phyloP scores from a whole-genome alignment of 2,329 filamentous ascomycete genomes.

The Lasiodiplodia citricola region DNA sequence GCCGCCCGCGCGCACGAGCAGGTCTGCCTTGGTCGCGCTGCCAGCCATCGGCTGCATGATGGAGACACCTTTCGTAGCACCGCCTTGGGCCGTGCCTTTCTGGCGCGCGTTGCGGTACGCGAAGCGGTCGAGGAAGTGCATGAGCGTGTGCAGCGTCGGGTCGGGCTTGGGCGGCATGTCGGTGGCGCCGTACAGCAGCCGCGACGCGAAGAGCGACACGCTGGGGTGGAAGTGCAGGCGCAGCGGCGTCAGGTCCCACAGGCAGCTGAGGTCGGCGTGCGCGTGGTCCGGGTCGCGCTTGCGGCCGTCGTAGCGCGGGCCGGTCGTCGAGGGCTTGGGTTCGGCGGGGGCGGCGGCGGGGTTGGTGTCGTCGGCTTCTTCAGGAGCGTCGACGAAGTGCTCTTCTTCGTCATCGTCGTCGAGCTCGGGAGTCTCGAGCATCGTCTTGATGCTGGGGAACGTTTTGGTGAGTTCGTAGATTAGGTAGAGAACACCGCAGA shows the following conservation, averaged over 20 bases:
- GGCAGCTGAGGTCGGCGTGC: slow-evolving; percentile 88
- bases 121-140: slow-evolving; percentile 96
- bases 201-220: slow-evolving; percentile 79
- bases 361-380: slow-evolving; percentile 57
- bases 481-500: slow-evolving; percentile 90
- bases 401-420: slow-evolving; percentile 79
- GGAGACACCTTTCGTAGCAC: slow-evolving; percentile 67
- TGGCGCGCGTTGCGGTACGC: slow-evolving; percentile 91
- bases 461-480: slow-evolving; percentile 78
- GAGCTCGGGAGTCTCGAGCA: slow-evolving; percentile 72
- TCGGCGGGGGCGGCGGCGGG: slow-evolving; percentile 28
- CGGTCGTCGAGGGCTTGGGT: slow-evolving; percentile 7
- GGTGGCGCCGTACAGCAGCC: slow-evolving; percentile 67
- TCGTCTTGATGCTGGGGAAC: slow-evolving; percentile 78
- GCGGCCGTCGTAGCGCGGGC: slow-evolving; percentile 73
- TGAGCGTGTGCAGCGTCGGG: slow-evolving; percentile 84
- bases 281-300: slow-evolving; percentile 91
- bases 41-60: slow-evolving; percentile 94
- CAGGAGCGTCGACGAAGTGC: slow-evolving; percentile 68
- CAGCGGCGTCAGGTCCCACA: slow-evolving; percentile 90
- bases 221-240: slow-evolving; percentile 90
- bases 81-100: slow-evolving; percentile 58
- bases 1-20: slow-evolving; percentile 63
- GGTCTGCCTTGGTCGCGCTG: slow-evolving; percentile 60
- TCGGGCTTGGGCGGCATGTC: slow-evolving; percentile 87